Conservation (phyloP, 1,284 basidiomycete genomes). For the Erythrobasidium hasegawianum region DNA sequence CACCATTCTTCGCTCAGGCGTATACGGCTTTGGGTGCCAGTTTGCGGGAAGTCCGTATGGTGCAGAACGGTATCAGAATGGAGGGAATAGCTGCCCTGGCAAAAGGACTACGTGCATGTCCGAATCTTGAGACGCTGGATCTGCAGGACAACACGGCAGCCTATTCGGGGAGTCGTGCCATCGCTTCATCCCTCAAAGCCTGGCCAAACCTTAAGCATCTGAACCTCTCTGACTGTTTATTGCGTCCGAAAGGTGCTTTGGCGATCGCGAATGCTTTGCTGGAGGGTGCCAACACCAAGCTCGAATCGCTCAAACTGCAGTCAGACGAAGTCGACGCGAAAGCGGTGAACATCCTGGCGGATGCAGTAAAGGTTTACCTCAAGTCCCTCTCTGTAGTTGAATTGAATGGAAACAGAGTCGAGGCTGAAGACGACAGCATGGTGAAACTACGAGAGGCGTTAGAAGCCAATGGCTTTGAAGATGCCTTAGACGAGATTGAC, state of each 20-base stretch:
- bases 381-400: slow-evolving; percentile 64
- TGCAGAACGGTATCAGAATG: slow-evolving; percentile 96
- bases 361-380: slow-evolving; percentile 62
- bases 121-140: slow-evolving; percentile 72
- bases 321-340: slow-evolving; percentile 80
- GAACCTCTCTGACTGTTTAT: slow-evolving; percentile 88
- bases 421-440: slow-evolving; percentile 73
- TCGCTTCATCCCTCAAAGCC: slow-evolving; percentile 31
- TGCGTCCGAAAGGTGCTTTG: slow-evolving; percentile 62
- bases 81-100: slow-evolving; percentile 83
- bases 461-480: slow-evolving; percentile 70
- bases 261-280: slow-evolving; percentile 60
- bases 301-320: slow-evolving; percentile 74
- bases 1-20: slow-evolving; percentile 76
- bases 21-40: slow-evolving; percentile 73
- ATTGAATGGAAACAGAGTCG: slow-evolving; percentile 80
- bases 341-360: slow-evolving; percentile 65
- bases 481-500: slow-evolving; percentile 71
- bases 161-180: slow-evolving; percentile 45
- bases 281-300: slow-evolving; percentile 64
- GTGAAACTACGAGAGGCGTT: slow-evolving; percentile 63
- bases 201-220: slow-evolving; percentile 73
- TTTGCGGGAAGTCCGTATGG: slow-evolving; percentile 82
- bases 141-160: slow-evolving; percentile 95
- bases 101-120: slow-evolving; percentile 67